phyloP scores from a whole-genome alignment of 345 rosid genomes.

The Citrus unshiu region DNA sequence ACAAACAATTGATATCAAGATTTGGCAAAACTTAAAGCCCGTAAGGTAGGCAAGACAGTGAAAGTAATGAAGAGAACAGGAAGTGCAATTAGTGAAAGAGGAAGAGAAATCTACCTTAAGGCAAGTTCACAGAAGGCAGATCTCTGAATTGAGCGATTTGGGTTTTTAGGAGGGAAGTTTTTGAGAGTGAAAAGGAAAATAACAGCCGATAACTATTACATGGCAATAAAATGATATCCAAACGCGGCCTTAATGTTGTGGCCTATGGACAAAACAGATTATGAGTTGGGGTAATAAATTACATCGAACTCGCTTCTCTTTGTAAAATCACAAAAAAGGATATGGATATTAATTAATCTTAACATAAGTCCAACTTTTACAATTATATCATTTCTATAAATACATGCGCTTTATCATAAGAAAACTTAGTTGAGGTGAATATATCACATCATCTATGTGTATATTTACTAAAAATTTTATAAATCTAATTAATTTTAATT shows the following conservation, averaged over 20 bases:
- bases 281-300: too few species aligned
- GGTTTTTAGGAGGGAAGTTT: conserved; percentile 16
- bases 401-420: too few species aligned
- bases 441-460: too few species aligned
- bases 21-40: not conserved
- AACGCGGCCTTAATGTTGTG: not conserved
- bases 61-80: not conserved
- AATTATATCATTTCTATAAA: too few species aligned
- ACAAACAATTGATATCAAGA: not conserved
- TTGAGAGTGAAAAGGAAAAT: not conserved
- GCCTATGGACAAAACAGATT: not conserved
- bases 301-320: too few species aligned
- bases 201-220: not conserved
- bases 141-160: conserved; percentile 2
- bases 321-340: too few species aligned
- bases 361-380: not conserved
- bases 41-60: not conserved
- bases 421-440: too few species aligned
- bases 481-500: too few species aligned
- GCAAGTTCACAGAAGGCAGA: not conserved
- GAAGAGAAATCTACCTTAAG: not conserved
- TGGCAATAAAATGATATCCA: not conserved
- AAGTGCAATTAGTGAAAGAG: not conserved
- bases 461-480: too few species aligned
- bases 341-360: too few species aligned